Conservation (phyloP, 345 rosid genomes). For the Geranium brycei region DNA sequence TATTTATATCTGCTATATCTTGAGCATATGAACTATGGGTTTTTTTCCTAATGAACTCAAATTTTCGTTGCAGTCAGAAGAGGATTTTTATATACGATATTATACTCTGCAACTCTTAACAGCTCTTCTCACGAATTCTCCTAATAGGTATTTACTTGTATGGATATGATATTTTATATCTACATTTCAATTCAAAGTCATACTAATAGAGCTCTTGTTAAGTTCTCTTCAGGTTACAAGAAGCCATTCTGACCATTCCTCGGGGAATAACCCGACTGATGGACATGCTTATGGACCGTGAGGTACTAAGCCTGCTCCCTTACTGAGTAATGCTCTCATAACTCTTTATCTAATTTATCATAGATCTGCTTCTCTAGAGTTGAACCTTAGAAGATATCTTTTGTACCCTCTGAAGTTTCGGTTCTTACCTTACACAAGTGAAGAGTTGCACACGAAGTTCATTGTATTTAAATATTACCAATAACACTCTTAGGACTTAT, state of each 20-base stretch:
- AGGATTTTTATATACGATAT: conserved; percentile 90
- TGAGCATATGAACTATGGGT: conserved; percentile 1
- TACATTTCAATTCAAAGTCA: conserved; percentile 5
- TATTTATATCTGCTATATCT: not conserved
- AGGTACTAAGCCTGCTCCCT: conserved; percentile 36
- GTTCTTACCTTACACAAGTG: not conserved
- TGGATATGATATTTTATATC: not conserved
- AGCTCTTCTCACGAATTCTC: conserved; percentile 84
- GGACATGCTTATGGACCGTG: conserved; percentile 99
- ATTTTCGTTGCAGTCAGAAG: conserved; percentile 53
- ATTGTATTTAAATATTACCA: not conserved
- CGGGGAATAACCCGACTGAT: conserved; percentile 94
- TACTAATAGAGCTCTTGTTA: conserved; percentile 19
- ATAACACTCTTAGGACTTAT: not conserved
- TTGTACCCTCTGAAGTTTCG: not conserved
- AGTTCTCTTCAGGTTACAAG: conserved; percentile 83
- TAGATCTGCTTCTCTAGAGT: no score
- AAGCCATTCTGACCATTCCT: conserved; percentile 90
- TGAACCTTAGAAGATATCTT: not conserved
- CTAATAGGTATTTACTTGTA: conserved; percentile 50
- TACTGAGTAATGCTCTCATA: not conserved
- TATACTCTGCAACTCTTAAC: conserved; percentile 92
- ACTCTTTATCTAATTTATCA: no score
- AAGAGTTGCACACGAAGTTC: not conserved
- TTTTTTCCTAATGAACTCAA: not conserved